Conservation (phyloP, 345 rosid species). For the Pelargonium nanum region DNA sequence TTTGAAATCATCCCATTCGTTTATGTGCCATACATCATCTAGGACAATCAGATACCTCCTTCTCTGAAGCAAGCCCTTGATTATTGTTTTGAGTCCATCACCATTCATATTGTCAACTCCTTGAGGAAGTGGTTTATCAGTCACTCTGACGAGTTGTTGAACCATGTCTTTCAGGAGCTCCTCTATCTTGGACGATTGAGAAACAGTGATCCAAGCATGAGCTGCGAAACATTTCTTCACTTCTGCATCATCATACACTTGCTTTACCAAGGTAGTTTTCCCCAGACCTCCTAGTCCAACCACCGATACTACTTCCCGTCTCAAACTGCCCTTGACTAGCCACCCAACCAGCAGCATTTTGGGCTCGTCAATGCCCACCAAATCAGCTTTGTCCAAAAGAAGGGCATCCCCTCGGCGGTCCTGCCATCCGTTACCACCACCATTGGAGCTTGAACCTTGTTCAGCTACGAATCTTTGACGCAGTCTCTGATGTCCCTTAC, state of each 20-base stretch:
- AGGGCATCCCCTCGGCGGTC: constrained; percentile 21
- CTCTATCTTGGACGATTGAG: constrained; percentile 17
- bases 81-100: constrained; percentile 10
- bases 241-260: constrained; percentile 18
- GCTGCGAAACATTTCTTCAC: constrained; percentile 18
- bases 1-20: constrained; percentile 28
- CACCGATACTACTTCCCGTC: constrained; percentile 15
- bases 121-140: constrained; percentile 16
- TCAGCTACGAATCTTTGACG: constrained; percentile 8
- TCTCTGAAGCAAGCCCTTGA: constrained; percentile 15
- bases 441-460: constrained; percentile 2
- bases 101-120: constrained; percentile 18
- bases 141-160: constrained; percentile 17
- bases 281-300: constrained; percentile 41
- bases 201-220: constrained; percentile 26
- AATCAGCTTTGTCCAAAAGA: constrained; percentile 22
- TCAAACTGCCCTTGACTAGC: constrained; percentile 9
- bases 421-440: constrained; percentile 4
- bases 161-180: constrained; percentile 16
- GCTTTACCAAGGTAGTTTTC: constrained; percentile 32
- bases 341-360: constrained; percentile 14
- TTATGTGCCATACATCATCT: constrained; percentile 21
- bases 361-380: constrained; percentile 27
- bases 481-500: constrained; percentile 10
- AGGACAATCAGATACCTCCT: constrained; percentile 28